These are phyloP conservation scores for Bjerkandera adusta DNA, from an alignment of 1,284 basidiomycete genomes.

Conservation along the genomic window DNA sequence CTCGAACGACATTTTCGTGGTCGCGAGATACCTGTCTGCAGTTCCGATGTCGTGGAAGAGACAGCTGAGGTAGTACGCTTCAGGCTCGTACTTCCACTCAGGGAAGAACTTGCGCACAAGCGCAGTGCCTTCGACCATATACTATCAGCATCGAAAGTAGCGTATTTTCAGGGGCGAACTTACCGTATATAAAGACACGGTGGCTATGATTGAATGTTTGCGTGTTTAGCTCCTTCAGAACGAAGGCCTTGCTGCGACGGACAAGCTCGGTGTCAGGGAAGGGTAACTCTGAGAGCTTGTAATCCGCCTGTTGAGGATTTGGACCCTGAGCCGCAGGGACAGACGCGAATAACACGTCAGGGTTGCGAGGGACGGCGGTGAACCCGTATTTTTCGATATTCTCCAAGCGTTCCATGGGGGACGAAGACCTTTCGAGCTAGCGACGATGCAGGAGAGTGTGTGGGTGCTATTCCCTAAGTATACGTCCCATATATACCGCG, in stretches of 20 bases:
- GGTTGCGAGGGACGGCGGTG: conserved; percentile 47
- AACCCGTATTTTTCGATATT: conserved; percentile 41
- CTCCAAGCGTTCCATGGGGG: conserved; percentile 5
- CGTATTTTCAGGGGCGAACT: conserved; percentile 4
- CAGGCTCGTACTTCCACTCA: conserved; percentile 41
- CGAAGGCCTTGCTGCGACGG: conserved; percentile 40
- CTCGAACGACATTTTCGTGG: conserved; percentile 58
- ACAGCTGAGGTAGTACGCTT: conserved; percentile 53
- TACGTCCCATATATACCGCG: no score
- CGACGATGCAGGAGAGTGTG: no score
- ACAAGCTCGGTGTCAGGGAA: conserved; percentile 44
- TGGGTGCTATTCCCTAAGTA: no score
- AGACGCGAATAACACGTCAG: conserved; percentile 45
- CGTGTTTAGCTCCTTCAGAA: conserved; percentile 45
- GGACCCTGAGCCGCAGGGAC: conserved; percentile 46
- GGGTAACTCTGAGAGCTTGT: conserved; percentile 40
- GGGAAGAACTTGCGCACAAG: conserved; percentile 49
- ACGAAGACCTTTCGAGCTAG: no score
- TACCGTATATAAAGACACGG: conserved; percentile 51
- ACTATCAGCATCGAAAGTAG: neutral
- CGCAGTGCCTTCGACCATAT: conserved; percentile 37
- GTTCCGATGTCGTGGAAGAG: conserved; percentile 58
- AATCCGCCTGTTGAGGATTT: conserved; percentile 45
- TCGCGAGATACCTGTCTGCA: conserved; percentile 45
- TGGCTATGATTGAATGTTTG: conserved; percentile 51